A percentile compares a stretch with the other conserved stretches of the same genome.
Evolutionary conservation across 2,329 filamentous ascomycete genomes (phyloP).

Genomic region (Fusarium bactridioides): DNA sequence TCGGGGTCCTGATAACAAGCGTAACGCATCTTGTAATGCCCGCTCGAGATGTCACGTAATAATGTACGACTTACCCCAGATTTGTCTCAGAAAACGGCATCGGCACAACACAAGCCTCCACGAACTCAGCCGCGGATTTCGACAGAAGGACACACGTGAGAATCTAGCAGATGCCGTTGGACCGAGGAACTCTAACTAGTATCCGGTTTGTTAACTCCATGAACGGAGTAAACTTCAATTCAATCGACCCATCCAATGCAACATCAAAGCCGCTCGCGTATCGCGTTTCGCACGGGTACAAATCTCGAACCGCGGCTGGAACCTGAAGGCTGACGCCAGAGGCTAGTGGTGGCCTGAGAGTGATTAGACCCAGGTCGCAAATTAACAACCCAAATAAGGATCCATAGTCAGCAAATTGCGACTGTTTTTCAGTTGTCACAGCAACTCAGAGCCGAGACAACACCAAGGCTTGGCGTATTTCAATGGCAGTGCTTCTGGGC

Average conservation of each 20-base stretch:
- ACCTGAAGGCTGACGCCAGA: background rate
- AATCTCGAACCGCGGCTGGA: constrained; percentile 10
- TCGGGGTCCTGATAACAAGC: background rate
- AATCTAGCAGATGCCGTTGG: constrained; percentile 4
- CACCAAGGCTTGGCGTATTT: constrained; percentile 27
- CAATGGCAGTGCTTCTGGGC: background rate
- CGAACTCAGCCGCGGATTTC: background rate
- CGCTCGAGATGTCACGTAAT: background rate
- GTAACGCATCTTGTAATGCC: background rate
- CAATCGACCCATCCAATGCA: background rate
- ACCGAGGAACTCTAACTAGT: constrained; percentile 13
- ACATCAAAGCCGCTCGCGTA: background rate
- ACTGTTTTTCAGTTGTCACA: constrained; percentile 32
- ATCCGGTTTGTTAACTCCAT: background rate
- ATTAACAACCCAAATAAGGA: constrained; percentile 11
- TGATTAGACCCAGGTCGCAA: constrained; percentile 12
- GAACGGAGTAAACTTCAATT: background rate
- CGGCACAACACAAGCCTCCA: constrained; percentile 2
- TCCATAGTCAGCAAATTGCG: constrained; percentile 24
- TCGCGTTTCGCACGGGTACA: constrained; percentile 5
- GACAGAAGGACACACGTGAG: constrained; percentile 2
- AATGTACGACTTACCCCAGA: constrained; percentile 9
- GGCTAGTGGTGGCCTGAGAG: constrained; percentile 25
- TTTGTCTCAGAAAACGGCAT: constrained; percentile 24
- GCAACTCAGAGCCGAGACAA: constrained; percentile 36